A percentile compares a stretch with the other conserved stretches of the same genome.
These are phyloP conservation scores for Ogataea methylovora DNA, from an alignment of 805 yeast species.

Conservation along the genomic window DNA sequence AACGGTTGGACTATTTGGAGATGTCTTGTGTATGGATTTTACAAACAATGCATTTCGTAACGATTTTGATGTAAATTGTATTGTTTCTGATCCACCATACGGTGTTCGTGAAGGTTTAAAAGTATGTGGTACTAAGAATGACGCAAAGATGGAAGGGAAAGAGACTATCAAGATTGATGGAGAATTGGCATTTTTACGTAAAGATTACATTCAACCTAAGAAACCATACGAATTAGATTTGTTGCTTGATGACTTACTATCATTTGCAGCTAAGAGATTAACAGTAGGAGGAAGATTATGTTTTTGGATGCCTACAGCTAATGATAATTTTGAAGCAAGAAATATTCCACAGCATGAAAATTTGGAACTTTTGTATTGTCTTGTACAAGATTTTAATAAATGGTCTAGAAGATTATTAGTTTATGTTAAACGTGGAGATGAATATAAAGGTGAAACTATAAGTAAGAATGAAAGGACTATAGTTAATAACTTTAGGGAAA, in stretches of 20 bases:
- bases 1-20: conserved; percentile 51
- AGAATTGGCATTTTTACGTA: conserved; percentile 62
- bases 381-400: conserved; percentile 84
- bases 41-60: conserved; percentile 78
- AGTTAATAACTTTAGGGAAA: conserved; percentile 59
- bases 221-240: conserved; percentile 79
- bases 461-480: conserved; percentile 37
- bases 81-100: conserved; percentile 95
- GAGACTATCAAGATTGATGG: conserved; percentile 75
- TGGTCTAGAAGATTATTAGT: conserved; percentile 89
- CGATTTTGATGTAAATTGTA: conserved; percentile 61
- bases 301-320: conserved; percentile 98
- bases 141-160: conserved; percentile 58
- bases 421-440: conserved; percentile 55
- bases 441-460: conserved; percentile 41
- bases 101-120: conserved; percentile 95
- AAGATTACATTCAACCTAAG: conserved; percentile 87
- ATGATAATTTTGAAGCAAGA: conserved; percentile 60
- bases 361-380: conserved; percentile 59
- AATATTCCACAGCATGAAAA: conserved; percentile 73
- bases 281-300: conserved; percentile 75
- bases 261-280: conserved; percentile 64
- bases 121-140: conserved; percentile 74
- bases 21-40: conserved; percentile 86
- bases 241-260: conserved; percentile 68